Evolutionary conservation across 1,139 yeast species (phyloP).

Genomic region (Waltiozyma sp.): DNA sequence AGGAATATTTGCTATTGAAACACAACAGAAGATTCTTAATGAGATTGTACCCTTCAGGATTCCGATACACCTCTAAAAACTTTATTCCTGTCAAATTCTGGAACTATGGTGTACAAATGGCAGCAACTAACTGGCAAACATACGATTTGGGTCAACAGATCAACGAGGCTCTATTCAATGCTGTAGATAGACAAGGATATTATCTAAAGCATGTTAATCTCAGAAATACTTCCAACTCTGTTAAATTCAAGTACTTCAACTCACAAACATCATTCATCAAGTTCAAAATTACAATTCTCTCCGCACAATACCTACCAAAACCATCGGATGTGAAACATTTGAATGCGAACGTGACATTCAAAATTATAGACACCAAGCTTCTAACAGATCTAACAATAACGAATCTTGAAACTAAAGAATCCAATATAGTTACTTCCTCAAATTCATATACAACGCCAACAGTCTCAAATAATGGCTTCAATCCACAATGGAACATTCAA

Average conservation of each 20-base stretch:
- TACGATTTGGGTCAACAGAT: conserved; percentile 82
- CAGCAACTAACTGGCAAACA: conserved; percentile 95
- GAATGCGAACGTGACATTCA: conserved; percentile 15
- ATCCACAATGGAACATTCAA: conserved; percentile 66
- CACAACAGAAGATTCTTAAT: conserved; percentile 69
- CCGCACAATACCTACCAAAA: conserved; percentile 80
- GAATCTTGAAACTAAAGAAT: conserved; percentile 6
- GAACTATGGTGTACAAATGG: conserved; percentile 86
- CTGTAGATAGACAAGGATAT: conserved; percentile 55
- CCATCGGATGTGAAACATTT: conserved; percentile 33
- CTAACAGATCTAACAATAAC: conserved; percentile 9
- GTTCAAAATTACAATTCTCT: conserved; percentile 42
- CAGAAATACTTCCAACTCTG: conserved; percentile 17
- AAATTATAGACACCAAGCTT: conserved; percentile 11
- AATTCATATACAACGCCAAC: conserved; percentile 13
- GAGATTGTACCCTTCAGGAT: conserved; percentile 81
- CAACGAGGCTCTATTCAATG: conserved; percentile 74
- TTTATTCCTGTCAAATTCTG: conserved; percentile 72
- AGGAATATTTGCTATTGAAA: conserved; percentile 44
- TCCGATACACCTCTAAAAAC: conserved; percentile 67
- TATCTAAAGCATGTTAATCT: conserved; percentile 53
- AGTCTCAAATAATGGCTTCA: conserved; percentile 56
- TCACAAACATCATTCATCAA: conserved; percentile 11
- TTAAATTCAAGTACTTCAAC: conserved; percentile 17
- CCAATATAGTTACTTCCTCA: not conserved